These are phyloP conservation scores for Crassisporium funariophilum DNA, from an alignment of 768 basidiomycete species.

Conservation along the genomic window DNA sequence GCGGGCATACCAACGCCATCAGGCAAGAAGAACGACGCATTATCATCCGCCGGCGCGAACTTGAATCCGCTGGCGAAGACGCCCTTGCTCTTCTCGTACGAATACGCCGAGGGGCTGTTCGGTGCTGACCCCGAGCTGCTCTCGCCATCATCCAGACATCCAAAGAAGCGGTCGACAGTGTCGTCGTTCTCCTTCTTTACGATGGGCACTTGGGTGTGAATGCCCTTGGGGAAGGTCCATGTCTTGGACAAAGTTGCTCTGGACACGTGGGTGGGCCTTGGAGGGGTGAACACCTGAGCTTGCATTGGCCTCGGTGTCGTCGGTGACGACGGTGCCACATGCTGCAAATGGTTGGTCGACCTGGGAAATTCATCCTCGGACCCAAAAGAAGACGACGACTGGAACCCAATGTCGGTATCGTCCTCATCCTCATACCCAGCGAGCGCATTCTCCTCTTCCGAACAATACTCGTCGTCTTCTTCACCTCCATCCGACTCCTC, in stretches of 20 bases:
- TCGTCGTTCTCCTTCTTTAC: slow-evolving; percentile 33
- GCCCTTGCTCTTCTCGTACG: slow-evolving; percentile 59
- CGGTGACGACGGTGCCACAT: slow-evolving; percentile 22
- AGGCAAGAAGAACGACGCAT: slow-evolving; percentile 49
- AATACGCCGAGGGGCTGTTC: slow-evolving; percentile 41
- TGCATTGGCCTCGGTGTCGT: slow-evolving; percentile 17
- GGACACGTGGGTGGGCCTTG: slow-evolving; percentile 29
- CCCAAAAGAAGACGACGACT: slow-evolving; percentile 55
- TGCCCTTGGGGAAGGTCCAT: slow-evolving; percentile 61
- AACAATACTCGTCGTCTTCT: slow-evolving; percentile 35
- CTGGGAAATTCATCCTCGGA: slow-evolving; percentile 52
- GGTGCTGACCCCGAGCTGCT: slow-evolving; percentile 40
- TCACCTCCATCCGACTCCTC: slow-evolving; percentile 55
- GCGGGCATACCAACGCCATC: slow-evolving; percentile 41
- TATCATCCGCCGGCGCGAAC: slow-evolving; percentile 50
- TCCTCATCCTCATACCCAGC: slow-evolving; percentile 60
- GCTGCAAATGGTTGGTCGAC: slow-evolving; percentile 29
- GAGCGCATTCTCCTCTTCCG: slow-evolving; percentile 36
- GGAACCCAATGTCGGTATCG: slow-evolving; percentile 53
- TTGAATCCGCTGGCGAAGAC: slow-evolving; percentile 59
- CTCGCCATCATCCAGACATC: slow-evolving; percentile 62
- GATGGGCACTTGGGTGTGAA: slow-evolving; percentile 16
- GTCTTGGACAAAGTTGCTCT: slow-evolving; percentile 54
- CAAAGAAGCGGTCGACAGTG: slow-evolving; percentile 79
- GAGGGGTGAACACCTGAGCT: slow-evolving; percentile 28